These are phyloP conservation scores for Panus rudis DNA, from an alignment of 768 basidiomycete species.

Conservation along the genomic window DNA sequence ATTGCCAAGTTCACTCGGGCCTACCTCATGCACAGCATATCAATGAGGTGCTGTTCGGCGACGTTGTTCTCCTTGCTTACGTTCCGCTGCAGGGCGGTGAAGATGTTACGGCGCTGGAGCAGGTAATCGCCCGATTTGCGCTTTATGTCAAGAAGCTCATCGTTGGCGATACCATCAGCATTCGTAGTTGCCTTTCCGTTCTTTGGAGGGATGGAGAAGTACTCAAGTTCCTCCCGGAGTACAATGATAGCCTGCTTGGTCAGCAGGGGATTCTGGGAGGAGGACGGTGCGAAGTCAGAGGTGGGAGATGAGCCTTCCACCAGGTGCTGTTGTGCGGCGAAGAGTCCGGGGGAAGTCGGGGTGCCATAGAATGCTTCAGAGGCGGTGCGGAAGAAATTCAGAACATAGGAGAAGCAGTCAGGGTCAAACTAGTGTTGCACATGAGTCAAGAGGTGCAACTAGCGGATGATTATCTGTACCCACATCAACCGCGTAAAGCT, in stretches of 20 bases:
- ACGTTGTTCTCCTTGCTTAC: conserved; percentile 99
- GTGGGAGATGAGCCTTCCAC: conserved; percentile 56
- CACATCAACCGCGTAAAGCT: conserved; percentile 95
- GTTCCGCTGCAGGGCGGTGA: conserved; percentile 96
- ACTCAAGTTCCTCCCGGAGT: conserved; percentile 95
- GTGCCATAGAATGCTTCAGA: conserved; percentile 92
- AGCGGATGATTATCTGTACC: conserved; percentile 29
- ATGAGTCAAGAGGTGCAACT: conserved; percentile 10
- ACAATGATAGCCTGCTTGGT: conserved; percentile 98
- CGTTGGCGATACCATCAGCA: conserved; percentile 74
- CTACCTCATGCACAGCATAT: conserved; percentile 99
- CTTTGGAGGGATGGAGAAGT: conserved; percentile 90
- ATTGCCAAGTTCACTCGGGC: conserved; percentile 19
- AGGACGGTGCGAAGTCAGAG: conserved; percentile 53
- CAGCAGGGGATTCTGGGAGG: conserved; percentile 84
- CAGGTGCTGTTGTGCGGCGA: conserved; percentile 73
- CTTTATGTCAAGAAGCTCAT: conserved; percentile 72
- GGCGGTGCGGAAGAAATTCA: conserved; percentile 85
- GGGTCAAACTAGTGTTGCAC: conserved; percentile 76
- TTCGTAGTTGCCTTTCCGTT: conserved; percentile 57
- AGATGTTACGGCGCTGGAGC: conserved; percentile 86
- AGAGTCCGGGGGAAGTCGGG: conserved; percentile 60
- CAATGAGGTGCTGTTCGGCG: conserved; percentile 98
- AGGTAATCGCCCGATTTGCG: conserved; percentile 80
- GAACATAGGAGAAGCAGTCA: conserved; percentile 90